Conservation (phyloP, 257 asterid genomes). For the Agastache rugosa region DNA sequence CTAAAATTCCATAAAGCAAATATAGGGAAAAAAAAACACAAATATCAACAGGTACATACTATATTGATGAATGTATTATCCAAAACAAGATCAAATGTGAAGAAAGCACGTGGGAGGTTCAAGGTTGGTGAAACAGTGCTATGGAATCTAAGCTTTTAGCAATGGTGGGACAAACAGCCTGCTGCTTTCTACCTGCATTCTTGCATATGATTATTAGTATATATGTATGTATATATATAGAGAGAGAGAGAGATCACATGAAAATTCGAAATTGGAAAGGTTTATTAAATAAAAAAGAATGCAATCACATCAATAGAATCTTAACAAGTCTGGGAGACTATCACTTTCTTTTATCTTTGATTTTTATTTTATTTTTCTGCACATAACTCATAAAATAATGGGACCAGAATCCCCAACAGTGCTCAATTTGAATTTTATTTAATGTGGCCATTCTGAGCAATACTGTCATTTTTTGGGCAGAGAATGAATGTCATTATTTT, state of each 20-base stretch:
- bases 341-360: constrained; percentile 38
- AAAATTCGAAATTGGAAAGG: neutral
- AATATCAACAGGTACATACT: constrained; percentile 20
- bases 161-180: constrained; percentile 32
- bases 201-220: constrained; percentile 23
- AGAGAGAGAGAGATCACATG: neutral
- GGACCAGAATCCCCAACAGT: constrained; percentile 43
- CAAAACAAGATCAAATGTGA: constrained; percentile 41
- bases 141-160: constrained; percentile 49
- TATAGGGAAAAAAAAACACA: constrained; percentile 10
- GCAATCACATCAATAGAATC: constrained; percentile 48
- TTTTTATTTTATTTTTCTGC: neutral
- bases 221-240: neutral
- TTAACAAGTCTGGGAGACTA: constrained; percentile 17
- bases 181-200: constrained; percentile 25
- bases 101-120: constrained; percentile 58
- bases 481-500: constrained; percentile 47
- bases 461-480: constrained; percentile 33
- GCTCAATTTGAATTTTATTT: constrained; percentile 25
- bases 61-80: constrained; percentile 27
- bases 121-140: constrained; percentile 50
- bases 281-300: neutral
- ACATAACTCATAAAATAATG: constrained; percentile 22
- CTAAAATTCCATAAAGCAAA: constrained; percentile 28
- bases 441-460: constrained; percentile 31